Evolutionary conservation across 2,329 filamentous ascomycete genomes (phyloP).

Genomic region (Neofusicoccum parvum): DNA sequence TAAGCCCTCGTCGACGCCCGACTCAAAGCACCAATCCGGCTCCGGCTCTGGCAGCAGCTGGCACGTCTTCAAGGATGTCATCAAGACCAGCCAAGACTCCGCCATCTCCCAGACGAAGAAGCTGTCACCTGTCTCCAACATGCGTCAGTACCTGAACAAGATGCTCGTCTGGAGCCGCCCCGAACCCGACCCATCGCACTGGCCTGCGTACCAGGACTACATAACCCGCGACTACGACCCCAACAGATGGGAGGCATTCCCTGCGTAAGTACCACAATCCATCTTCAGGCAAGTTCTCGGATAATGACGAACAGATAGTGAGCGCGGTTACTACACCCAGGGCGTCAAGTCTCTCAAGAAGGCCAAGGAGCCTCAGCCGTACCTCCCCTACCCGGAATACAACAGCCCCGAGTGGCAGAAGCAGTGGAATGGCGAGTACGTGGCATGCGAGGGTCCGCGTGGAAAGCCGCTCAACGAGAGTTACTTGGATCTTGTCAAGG

Average conservation of each 20-base stretch:
- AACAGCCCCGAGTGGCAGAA: conserved; percentile 63
- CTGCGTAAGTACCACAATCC: conserved; percentile 31
- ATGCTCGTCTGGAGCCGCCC: conserved; percentile 47
- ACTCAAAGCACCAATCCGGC: background rate
- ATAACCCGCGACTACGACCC: conserved; percentile 48
- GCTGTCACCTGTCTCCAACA: conserved; percentile 24
- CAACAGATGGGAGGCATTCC: conserved; percentile 51
- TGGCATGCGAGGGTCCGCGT: conserved; percentile 65
- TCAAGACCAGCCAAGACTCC: conserved; percentile 8
- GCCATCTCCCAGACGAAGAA: conserved; percentile 14
- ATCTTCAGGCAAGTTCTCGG: background rate
- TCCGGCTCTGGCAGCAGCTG: conserved; percentile 4
- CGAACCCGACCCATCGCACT: conserved; percentile 38
- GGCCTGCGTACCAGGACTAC: conserved; percentile 49
- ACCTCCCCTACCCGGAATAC: conserved; percentile 73
- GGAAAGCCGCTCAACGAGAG: conserved; percentile 55
- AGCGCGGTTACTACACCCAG: conserved; percentile 11
- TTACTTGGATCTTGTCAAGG: conserved; percentile 65
- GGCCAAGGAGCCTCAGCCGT: conserved; percentile 53
- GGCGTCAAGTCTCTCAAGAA: conserved; percentile 9
- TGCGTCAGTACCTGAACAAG: conserved; percentile 43
- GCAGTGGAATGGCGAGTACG: conserved; percentile 59
- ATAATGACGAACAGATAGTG: background rate
- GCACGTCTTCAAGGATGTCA: conserved; percentile 19
- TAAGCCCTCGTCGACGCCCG: background rate